phyloP scores from a whole-genome alignment of 352 stramenopile species.

The Phytophthora boehmeriae region DNA sequence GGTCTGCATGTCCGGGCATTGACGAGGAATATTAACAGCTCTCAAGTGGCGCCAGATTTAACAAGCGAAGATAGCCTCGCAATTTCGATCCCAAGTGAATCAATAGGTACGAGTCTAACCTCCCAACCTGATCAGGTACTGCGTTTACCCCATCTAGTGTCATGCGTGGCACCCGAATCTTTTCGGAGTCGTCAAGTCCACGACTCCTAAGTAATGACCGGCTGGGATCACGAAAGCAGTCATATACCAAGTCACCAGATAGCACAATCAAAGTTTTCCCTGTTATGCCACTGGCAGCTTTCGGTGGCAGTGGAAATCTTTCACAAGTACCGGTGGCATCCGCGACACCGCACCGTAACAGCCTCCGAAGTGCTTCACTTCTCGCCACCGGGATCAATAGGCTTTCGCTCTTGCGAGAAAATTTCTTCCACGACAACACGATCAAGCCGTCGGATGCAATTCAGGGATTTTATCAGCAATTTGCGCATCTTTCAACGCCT shows the following conservation, averaged over 20 bases:
- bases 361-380: conserved; percentile 17
- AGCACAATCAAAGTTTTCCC: conserved; percentile 28
- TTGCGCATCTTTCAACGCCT: conserved; percentile 32
- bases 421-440: conserved; percentile 42
- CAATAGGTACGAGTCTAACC: not conserved
- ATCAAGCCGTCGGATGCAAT: conserved; percentile 44
- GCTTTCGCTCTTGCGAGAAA: conserved; percentile 36
- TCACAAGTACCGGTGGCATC: not conserved
- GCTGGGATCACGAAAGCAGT: conserved; percentile 8
- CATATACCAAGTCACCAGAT: not conserved
- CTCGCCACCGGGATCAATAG: conserved; percentile 22
- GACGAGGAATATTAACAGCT: conserved; percentile 1
- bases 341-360: not conserved
- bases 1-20: conserved; percentile 19
- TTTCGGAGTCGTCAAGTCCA: not conserved
- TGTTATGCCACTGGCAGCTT: not conserved
- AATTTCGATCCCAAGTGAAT: not conserved
- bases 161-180: not conserved
- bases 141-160: not conserved
- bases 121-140: not conserved
- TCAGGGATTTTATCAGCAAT: conserved; percentile 60
- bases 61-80: not conserved
- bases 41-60: conserved; percentile 1
- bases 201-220: conserved; percentile 19
- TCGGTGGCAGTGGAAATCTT: no score